phyloP scores from a whole-genome alignment of 495 filamentous ascomycete species.

The Aspergillus sclerotiicarbonarius region DNA sequence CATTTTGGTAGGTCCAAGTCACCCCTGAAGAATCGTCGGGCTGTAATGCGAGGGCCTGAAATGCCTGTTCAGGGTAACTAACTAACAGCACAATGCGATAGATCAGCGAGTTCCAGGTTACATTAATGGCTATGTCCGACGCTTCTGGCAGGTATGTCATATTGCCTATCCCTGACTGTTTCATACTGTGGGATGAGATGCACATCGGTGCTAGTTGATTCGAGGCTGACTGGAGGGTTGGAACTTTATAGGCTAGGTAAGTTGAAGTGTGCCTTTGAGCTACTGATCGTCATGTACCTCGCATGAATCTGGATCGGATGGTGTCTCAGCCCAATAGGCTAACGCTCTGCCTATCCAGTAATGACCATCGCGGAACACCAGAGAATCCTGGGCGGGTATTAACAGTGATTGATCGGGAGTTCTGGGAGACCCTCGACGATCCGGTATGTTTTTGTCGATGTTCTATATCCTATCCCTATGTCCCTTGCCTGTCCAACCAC shows the following conservation, averaged over 20 bases:
- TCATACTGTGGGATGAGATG: not conserved
- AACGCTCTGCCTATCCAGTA: slow-evolving; percentile 36
- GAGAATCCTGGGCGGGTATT: slow-evolving; percentile 85
- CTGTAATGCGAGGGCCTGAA: not conserved
- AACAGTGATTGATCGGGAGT: slow-evolving; percentile 78
- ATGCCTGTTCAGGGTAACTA: not conserved
- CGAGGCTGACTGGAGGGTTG: slow-evolving; percentile 5
- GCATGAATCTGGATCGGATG: no score
- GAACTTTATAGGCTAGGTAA: slow-evolving; percentile 34
- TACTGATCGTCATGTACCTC: not conserved
- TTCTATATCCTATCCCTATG: not conserved
- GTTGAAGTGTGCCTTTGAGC: not conserved
- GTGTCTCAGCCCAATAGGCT: not conserved
- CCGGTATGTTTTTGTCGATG: slow-evolving; percentile 25
- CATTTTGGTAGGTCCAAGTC: slow-evolving; percentile 70
- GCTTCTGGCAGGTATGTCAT: slow-evolving; percentile 84
- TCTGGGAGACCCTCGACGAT: slow-evolving; percentile 80
- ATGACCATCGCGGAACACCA: slow-evolving; percentile 94
- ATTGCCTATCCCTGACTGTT: slow-evolving; percentile 4
- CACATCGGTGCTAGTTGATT: not conserved
- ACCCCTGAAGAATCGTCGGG: not conserved
- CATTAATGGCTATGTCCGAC: slow-evolving; percentile 88
- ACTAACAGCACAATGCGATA: slow-evolving; percentile 29
- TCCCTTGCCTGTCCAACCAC: not conserved
- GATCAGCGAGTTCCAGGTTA: slow-evolving; percentile 86